These are phyloP conservation scores for Leucosporidium yakuticum DNA, from an alignment of 768 basidiomycete genomes.

Conservation along the genomic window DNA sequence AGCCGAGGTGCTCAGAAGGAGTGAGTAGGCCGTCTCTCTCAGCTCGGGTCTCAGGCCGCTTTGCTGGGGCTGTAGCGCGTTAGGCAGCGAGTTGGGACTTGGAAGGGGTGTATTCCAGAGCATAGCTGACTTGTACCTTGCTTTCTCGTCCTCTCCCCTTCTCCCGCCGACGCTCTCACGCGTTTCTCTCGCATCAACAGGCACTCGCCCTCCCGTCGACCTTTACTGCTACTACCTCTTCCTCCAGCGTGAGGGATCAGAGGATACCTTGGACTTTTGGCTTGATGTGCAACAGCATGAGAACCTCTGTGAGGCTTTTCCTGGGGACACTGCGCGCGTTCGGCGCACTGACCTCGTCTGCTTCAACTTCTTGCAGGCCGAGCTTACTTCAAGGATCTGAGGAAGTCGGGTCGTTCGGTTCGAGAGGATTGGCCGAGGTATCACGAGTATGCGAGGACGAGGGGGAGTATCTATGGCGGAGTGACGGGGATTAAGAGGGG, in stretches of 20 bases:
- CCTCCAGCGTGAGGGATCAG: constrained; percentile 87
- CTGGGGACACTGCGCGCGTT: not conserved
- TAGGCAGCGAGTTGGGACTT: not conserved
- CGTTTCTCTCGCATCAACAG: constrained; percentile 43
- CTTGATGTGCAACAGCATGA: constrained; percentile 99
- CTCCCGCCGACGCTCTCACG: constrained; percentile 69
- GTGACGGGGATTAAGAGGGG: constrained; percentile 30
- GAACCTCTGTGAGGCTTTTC: constrained; percentile 53
- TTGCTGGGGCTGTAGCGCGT: no score
- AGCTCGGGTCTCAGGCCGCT: not conserved
- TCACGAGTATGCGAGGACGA: constrained; percentile 82
- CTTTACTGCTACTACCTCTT: constrained; percentile 80
- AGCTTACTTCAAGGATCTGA: constrained; percentile 98
- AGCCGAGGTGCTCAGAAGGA: constrained; percentile 24
- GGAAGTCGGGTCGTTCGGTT: constrained; percentile 85
- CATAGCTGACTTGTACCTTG: constrained; percentile 53
- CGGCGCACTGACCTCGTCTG: constrained; percentile 1
- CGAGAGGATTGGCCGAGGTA: constrained; percentile 99
- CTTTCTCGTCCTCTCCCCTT: constrained; percentile 63
- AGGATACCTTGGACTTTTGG: constrained; percentile 98
- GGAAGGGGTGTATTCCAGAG: not conserved
- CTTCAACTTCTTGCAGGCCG: constrained; percentile 44
- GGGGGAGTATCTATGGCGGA: constrained; percentile 69
- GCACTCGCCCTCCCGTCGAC: constrained; percentile 71
- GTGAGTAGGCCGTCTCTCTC: constrained; percentile 11